phyloP scores from a whole-genome alignment of 108 stramenopile genomes.

The Discostella pseudostelligera region DNA sequence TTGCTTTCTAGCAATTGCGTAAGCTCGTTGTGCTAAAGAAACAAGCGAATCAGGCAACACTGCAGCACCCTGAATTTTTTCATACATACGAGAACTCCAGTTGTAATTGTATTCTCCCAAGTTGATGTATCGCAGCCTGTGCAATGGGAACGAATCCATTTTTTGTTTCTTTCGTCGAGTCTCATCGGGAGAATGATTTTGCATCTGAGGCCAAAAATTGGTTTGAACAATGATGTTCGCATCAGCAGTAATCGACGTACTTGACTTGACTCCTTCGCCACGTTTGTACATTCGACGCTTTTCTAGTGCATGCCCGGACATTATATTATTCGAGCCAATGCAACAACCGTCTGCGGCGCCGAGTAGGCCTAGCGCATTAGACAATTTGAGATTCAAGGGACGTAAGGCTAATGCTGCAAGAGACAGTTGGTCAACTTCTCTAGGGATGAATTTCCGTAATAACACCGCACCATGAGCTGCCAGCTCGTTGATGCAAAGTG shows the following conservation, averaged over 20 bases:
- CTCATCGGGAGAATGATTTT: background rate
- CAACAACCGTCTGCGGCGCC: background rate
- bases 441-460: constrained; percentile 40
- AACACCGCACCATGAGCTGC: constrained; percentile 44
- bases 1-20: constrained; percentile 6
- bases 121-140: constrained; percentile 40
- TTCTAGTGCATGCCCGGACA: background rate
- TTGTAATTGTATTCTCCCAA: constrained; percentile 46
- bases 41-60: constrained; percentile 17
- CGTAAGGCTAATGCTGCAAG: constrained; percentile 39
- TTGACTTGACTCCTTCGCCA: constrained; percentile 39
- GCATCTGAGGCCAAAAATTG: constrained; percentile 41
- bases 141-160: constrained; percentile 37
- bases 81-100: constrained; percentile 42
- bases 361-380: constrained; percentile 6
- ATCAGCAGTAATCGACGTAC: constrained; percentile 19
- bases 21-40: constrained; percentile 27
- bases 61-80: constrained; percentile 27
- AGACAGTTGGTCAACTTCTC: constrained; percentile 43
- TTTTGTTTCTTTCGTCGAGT: constrained; percentile 28
- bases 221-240: constrained; percentile 38
- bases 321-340: background rate
- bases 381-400: constrained; percentile 27
- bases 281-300: constrained; percentile 15
- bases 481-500: constrained; percentile 6